These are phyloP conservation scores for Fusarium torulosum DNA, from an alignment of 2,329 filamentous ascomycete genomes.

Conservation along the genomic window DNA sequence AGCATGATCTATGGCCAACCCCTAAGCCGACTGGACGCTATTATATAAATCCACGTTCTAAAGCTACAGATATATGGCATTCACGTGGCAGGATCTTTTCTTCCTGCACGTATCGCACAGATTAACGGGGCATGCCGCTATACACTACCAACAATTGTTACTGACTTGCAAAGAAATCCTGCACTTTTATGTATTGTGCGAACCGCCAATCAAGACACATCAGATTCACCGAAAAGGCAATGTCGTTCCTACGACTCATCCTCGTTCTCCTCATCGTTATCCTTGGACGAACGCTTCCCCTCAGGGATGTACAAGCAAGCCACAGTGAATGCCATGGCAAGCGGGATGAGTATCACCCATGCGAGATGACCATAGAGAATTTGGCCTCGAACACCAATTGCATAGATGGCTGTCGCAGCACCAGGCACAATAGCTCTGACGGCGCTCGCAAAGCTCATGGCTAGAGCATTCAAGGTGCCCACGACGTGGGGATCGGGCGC, in stretches of 20 bases:
- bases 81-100: background rate
- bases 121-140: background rate
- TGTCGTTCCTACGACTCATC: background rate
- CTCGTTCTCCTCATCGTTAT: slow-evolving; percentile 28
- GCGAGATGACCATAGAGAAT: slow-evolving; percentile 70
- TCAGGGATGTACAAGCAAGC: slow-evolving; percentile 48
- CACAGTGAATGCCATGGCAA: slow-evolving; percentile 48
- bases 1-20: background rate
- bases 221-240: background rate
- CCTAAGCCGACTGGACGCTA: background rate
- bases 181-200: background rate
- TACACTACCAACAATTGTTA: background rate
- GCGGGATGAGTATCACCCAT: slow-evolving; percentile 52
- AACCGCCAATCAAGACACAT: background rate
- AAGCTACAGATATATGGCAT: background rate
- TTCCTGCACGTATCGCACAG: background rate
- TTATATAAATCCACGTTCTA: background rate
- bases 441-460: slow-evolving; percentile 69
- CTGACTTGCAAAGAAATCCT: background rate
- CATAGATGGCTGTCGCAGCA: slow-evolving; percentile 75
- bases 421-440: slow-evolving; percentile 76
- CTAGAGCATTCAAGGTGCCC: slow-evolving; percentile 76
- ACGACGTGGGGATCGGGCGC: slow-evolving; percentile 73
- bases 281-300: slow-evolving; percentile 38
- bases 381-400: slow-evolving; percentile 72